Percentiles rank a stretch among this genome's conserved stretches.
These are phyloP conservation scores for Leishmania braziliensis DNA, from an alignment of 208 protist species.

Conservation along the genomic window DNA sequence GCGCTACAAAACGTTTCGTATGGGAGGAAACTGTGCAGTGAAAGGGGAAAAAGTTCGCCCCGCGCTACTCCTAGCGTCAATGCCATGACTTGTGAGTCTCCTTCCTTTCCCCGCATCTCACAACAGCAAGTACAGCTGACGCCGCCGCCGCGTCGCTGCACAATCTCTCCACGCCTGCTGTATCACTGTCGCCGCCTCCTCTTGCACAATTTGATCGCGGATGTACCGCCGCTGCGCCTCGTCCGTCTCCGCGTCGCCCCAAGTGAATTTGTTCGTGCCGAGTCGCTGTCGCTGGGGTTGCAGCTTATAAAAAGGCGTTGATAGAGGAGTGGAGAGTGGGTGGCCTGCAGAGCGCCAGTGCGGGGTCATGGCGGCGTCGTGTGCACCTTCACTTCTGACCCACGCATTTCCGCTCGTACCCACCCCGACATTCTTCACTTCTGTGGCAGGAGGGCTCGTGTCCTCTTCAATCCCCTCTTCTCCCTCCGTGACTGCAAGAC, in stretches of 20 bases:
- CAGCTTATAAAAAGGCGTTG: background rate
- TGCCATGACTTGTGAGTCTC: background rate
- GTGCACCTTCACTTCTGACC: background rate
- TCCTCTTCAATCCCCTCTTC: background rate
- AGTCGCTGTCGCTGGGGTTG: background rate
- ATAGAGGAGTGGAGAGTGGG: background rate
- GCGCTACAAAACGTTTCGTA: background rate
- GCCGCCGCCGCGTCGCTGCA: conserved; percentile 6
- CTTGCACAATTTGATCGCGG: conserved; percentile 37
- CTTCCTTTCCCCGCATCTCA: background rate
- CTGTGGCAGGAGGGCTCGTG: background rate
- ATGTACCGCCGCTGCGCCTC: conserved; percentile 30
- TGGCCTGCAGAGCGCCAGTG: background rate
- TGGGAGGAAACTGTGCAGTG: background rate
- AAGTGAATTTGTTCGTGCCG: background rate
- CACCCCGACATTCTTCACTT: background rate
- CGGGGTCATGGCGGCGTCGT: background rate
- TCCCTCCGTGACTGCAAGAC: background rate
- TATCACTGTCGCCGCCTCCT: conserved; percentile 61
- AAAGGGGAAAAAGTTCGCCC: background rate
- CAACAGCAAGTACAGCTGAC: background rate
- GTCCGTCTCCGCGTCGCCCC: background rate
- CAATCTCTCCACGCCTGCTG: conserved; percentile 42
- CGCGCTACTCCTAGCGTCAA: no score
- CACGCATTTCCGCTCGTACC: background rate